Percentiles rank a stretch among this genome's conserved stretches.
phyloP scores from a whole-genome alignment of 2,329 filamentous ascomycete species.

The Byssochlamys sp. region DNA sequence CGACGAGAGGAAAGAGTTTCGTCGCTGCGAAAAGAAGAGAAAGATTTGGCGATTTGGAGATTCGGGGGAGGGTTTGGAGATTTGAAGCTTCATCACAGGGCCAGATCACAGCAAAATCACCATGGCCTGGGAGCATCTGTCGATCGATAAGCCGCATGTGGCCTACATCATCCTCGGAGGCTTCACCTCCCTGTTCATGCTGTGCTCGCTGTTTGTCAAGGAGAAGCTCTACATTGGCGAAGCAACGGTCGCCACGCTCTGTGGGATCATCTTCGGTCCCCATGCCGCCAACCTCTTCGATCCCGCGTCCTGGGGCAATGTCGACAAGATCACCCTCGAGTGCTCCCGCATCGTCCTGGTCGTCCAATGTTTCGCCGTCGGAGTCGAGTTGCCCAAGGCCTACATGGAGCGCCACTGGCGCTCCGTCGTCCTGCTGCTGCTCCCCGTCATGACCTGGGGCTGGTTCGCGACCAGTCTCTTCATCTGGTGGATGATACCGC shows the following conservation, averaged over 20 bases:
- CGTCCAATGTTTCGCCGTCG: conserved; percentile 64
- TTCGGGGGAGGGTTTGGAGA: too few relatives aligned
- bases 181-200: conserved; percentile 96
- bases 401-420: conserved; percentile 99
- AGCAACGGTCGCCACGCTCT: conserved; percentile 75
- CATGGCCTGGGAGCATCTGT: conserved; percentile 45
- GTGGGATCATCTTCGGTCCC: conserved; percentile 61
- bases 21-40: too few relatives aligned
- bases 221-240: conserved; percentile 97
- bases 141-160: conserved; percentile 86
- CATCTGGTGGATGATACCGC: conserved; percentile 78
- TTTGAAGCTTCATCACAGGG: too few relatives aligned
- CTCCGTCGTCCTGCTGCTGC: conserved; percentile 74
- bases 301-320: conserved; percentile 53
- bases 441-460: conserved; percentile 95
- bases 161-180: conserved; percentile 96
- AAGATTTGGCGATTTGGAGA: too few relatives aligned
- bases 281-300: conserved; percentile 57
- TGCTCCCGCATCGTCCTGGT: conserved; percentile 63
- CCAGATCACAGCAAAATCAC: conserved; percentile 6
- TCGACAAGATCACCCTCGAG: conserved; percentile 59
- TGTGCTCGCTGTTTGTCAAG: conserved; percentile 95
- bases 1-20: too few relatives aligned
- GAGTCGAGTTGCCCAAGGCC: conserved; percentile 57
- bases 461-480: conserved; percentile 77